phyloP scores from a whole-genome alignment of 306 rosid species.

The Datisca glomerata region DNA sequence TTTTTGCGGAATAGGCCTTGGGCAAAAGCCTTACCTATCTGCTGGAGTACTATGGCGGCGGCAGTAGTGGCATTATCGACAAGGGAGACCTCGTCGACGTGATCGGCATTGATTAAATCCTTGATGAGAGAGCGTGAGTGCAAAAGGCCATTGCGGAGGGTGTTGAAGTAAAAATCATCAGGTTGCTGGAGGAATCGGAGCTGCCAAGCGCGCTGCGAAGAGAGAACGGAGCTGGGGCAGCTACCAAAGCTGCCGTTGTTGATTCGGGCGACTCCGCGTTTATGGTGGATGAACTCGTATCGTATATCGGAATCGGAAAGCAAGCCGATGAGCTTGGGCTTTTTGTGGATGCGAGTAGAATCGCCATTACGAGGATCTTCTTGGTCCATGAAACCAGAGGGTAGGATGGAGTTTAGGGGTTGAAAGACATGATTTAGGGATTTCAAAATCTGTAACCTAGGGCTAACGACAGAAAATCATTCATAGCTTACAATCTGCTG shows the following conservation, averaged over 20 bases:
- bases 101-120: conserved; percentile 26
- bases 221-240: conserved; percentile 41
- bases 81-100: conserved; percentile 30
- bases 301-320: conserved; percentile 22
- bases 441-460: too few relatives aligned
- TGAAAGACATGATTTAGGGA: neutral
- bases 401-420: neutral
- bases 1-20: conserved; percentile 13
- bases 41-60: conserved; percentile 50
- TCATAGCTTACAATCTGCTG: too few relatives aligned
- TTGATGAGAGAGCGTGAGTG: conserved; percentile 26
- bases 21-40: conserved; percentile 21
- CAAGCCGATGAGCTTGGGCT: conserved; percentile 9
- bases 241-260: conserved; percentile 62
- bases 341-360: conserved; percentile 15
- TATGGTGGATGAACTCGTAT: conserved; percentile 45
- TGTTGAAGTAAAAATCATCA: conserved; percentile 35
- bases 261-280: conserved; percentile 27
- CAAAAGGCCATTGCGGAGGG: conserved; percentile 20
- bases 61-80: conserved; percentile 57
- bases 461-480: too few relatives aligned
- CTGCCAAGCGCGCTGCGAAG: conserved; percentile 32
- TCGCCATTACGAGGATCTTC: conserved; percentile 26
- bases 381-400: conserved; percentile 12
- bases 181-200: conserved; percentile 48